Evolutionary conservation across 768 basidiomycete species (phyloP).

Genomic region (Baorangia bicolor): DNA sequence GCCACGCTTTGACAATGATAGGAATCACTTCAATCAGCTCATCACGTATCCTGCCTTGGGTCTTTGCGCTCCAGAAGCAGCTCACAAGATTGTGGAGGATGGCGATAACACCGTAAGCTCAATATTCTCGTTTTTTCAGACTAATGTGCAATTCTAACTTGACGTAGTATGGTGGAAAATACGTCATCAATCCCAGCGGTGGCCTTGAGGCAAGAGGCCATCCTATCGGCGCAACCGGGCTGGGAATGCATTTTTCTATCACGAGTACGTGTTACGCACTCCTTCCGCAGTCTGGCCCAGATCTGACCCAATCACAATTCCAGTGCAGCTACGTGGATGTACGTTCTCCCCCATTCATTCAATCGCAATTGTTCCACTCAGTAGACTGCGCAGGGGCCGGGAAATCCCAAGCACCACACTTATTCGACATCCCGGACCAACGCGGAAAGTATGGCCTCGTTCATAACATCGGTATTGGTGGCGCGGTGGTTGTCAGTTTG

Average conservation of each 20-base stretch:
- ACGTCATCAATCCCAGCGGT: constrained; percentile 80
- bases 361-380: not conserved
- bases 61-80: constrained; percentile 59
- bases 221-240: constrained; percentile 74
- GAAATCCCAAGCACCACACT: constrained; percentile 70
- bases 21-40: constrained; percentile 41
- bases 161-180: constrained; percentile 74
- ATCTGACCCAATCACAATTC: not conserved
- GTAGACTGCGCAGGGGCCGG: constrained; percentile 55
- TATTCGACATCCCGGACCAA: constrained; percentile 59
- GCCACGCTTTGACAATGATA: not conserved
- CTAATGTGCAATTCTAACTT: not conserved
- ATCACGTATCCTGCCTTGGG: constrained; percentile 78
- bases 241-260: constrained; percentile 83
- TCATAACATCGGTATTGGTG: constrained; percentile 80
- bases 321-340: constrained; percentile 76
- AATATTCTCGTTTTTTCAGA: not conserved
- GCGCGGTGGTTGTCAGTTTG: constrained; percentile 73
- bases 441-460: constrained; percentile 77
- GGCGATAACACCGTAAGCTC: constrained; percentile 74
- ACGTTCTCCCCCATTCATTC: not conserved
- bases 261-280: constrained; percentile 49
- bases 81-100: constrained; percentile 67
- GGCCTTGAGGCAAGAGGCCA: constrained; percentile 84
- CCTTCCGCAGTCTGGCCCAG: not conserved